These are phyloP conservation scores for rapeseed (Brassica napus) DNA, from an alignment of 345 rosid genomes.

Conservation along the genomic window DNA sequence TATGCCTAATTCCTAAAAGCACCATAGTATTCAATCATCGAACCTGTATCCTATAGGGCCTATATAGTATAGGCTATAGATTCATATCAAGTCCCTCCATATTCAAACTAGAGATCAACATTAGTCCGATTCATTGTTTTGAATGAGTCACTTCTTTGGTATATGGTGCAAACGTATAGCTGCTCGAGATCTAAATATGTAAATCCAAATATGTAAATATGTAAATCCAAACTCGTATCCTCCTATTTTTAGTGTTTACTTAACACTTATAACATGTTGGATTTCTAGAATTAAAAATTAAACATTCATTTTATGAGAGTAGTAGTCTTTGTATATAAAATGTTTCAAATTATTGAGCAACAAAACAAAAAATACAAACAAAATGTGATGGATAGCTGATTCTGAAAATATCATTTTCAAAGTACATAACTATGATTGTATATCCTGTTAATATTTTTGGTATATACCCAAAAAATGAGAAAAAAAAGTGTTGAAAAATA, in stretches of 20 bases:
- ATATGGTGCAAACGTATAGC: neutral
- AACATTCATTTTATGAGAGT: too few relatives aligned
- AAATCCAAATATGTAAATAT: neutral
- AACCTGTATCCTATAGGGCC: neutral
- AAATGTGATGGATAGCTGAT: neutral
- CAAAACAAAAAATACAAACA: neutral
- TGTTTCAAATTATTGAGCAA: neutral
- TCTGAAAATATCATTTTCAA: neutral
- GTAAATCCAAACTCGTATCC: neutral
- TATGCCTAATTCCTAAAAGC: slow-evolving; percentile 31
- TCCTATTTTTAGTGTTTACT: neutral
- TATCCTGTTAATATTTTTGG: neutral
- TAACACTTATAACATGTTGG: neutral
- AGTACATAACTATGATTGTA: neutral
- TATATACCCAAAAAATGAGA: neutral
- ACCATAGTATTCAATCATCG: slow-evolving; percentile 21
- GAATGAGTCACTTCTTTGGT: neutral
- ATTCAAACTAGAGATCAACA: neutral
- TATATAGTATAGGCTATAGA: neutral
- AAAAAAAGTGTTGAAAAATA: neutral
- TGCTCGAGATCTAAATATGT: neutral
- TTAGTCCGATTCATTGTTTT: neutral
- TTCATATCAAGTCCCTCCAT: neutral
- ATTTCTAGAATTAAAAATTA: too few relatives aligned
- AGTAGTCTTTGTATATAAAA: neutral